Base-by-base conservation (phyloP, 2,329 filamentous ascomycete genomes). In the Rhytidhysteron rufulum region DNA sequence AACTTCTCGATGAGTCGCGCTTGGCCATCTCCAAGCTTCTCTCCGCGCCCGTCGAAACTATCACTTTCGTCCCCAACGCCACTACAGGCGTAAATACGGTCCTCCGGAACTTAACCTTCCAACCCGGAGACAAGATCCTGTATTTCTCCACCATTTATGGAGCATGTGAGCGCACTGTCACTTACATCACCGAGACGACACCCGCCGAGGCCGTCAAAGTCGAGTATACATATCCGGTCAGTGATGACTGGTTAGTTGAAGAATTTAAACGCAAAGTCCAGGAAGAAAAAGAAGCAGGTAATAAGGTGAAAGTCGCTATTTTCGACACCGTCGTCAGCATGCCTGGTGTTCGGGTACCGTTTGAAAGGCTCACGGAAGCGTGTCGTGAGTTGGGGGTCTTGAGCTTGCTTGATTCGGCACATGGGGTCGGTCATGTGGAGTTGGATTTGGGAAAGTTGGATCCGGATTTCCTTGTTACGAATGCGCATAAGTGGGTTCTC, bases 401-500 rank as follows among this genome's bases (percentile, higher is more conserved):
- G 39, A 89, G 84, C 52, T 70, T 88, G 16, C 72, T 96, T 27
- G 91, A 97, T 60, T 90, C 80, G 13, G 91, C 91, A 0, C 91
- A 97, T 65, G 84, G 85, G 1, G 69, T 95, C 18, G 91, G 91
- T 2, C 85, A 93, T 65, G 74, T 95, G 6, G 72, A 77, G 1
- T 63, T 96, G 6, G 79, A 94, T 62, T 66, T 96, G 11, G 48
- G 59, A 0, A 62, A 67, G 4, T 68, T 89, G 3, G 78, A 89
- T 47, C 83, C 88, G 0, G 90, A 96, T 63, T 96, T 95, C 68
- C 87, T 94, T 57, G 77, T 91, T 11, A 84, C 77, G 40, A 96
- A 96, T 62, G 87, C 82, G 53, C 87, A 95, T 70, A 95, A 95
- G 62, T 69, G 48, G 40, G 48, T 42, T 1, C 18, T 19, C 27